Evolutionary conservation across 2,329 filamentous ascomycete species (phyloP).

Genomic region (Penicillium sp.): DNA sequence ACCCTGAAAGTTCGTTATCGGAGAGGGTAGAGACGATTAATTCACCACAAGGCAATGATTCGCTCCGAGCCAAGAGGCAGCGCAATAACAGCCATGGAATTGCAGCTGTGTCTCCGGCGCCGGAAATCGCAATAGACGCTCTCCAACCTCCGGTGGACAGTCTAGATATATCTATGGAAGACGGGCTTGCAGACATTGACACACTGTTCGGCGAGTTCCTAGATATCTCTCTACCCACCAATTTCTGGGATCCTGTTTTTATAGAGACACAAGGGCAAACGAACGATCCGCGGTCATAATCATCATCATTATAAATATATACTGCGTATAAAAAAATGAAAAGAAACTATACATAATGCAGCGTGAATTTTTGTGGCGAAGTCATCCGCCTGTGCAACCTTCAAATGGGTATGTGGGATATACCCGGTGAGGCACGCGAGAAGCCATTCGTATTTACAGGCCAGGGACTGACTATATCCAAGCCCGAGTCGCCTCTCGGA

Average conservation of each 20-base stretch:
- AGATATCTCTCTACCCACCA: conserved; percentile 36
- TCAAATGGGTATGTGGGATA: not conserved
- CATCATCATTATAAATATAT: conserved; percentile 15
- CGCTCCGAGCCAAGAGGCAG: conserved; percentile 1
- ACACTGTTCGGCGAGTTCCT: conserved; percentile 37
- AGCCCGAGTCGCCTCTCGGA: not conserved
- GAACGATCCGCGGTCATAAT: conserved; percentile 5
- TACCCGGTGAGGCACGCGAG: not conserved
- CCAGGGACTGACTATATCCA: not conserved
- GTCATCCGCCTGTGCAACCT: not conserved
- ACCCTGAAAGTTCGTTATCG: not conserved
- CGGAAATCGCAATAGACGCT: conserved; percentile 26
- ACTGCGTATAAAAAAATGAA: conserved; percentile 1
- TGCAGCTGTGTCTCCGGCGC: not conserved
- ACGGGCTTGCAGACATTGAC: conserved; percentile 36
- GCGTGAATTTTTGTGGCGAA: not conserved
- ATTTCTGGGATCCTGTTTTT: conserved; percentile 40
- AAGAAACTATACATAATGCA: conserved; percentile 3
- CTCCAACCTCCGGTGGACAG: conserved; percentile 47
- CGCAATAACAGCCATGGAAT: conserved; percentile 1
- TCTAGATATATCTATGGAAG: conserved; percentile 25
- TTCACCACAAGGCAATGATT: not conserved
- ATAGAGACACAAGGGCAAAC: conserved; percentile 7
- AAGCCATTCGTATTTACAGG: not conserved
- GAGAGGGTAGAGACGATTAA: not conserved